Base-by-base conservation (phyloP, 179 eudicot species). In the Corrigiola litoralis region DNA sequence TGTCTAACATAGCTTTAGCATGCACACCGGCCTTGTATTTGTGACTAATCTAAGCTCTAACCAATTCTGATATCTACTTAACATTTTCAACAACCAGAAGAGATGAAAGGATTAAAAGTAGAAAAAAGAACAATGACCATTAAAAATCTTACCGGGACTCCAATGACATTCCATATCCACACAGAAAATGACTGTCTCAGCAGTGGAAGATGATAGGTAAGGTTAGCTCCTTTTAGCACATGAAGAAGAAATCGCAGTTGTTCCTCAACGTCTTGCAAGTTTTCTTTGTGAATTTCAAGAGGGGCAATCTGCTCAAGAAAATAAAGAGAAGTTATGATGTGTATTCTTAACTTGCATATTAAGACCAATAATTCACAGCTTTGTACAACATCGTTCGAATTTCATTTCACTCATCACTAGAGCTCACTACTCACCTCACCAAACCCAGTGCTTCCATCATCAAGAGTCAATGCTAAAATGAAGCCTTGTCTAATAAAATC, bases 401-500 rank as follows among this genome's bases (percentile, higher is more conserved):
- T 47, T 50, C 50, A 44, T 49, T 21, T 45, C n/a, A 60, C n/a
- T 52, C 36, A 44, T 55, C 31, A 29, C 8, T 29, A 61, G 18
- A 25, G 13, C 37, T 44, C n/a, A n/a, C 28, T 61, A 41, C 83
- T 79, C 69, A 91, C 99, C 95, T 95, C 99, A 28, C 99, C 99
- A 77, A 69, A 78, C 37, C 97, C 97, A 73, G 68, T 64, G 68
- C 84, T 86, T 76, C 99, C 99, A 80, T 88, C 96, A 65, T 91
- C 90, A 78, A 95, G 92, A 50, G 75, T 70, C 67, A 95, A 60
- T 38, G 78, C 71, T 78, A 95, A 56, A 44, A 95, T 66, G 69
- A 83, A 91, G 58, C 99, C 99, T 77, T 91, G 85, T 76, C 95
- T 79, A 48, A 83, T 79, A 75, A 70, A 77, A 58, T 49, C 48